Conservation (phyloP, 2,329 filamentous ascomycete genomes). For the Ophidiomyces ophidiicola region DNA sequence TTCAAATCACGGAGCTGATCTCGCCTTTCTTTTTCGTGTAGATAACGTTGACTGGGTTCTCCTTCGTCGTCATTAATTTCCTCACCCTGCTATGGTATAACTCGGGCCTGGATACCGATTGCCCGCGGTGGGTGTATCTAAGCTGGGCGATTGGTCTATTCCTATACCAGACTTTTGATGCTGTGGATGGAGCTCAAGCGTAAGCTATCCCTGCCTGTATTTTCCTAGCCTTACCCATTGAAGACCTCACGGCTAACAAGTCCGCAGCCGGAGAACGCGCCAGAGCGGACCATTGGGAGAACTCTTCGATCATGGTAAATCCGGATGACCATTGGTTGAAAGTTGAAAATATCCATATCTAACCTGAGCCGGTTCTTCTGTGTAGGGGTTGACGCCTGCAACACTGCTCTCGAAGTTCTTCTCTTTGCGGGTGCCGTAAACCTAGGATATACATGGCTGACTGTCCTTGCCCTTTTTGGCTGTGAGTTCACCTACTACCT, state of each 20-base stretch:
- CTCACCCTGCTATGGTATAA: constrained; percentile 91
- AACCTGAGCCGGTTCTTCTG: neutral
- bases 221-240: neutral
- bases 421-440: constrained; percentile 90
- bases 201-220: constrained; percentile 36
- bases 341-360: neutral
- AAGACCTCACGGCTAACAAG: constrained; percentile 11
- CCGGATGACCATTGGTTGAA: neutral
- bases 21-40: constrained; percentile 21
- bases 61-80: constrained; percentile 80
- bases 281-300: constrained; percentile 92
- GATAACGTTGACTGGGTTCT: constrained; percentile 84
- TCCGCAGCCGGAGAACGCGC: constrained; percentile 60
- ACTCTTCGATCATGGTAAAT: constrained; percentile 79
- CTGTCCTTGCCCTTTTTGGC: constrained; percentile 69
- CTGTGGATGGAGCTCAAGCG: constrained; percentile 89
- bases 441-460: constrained; percentile 83
- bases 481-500: constrained; percentile 41
- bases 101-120: constrained; percentile 85
- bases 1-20: neutral
- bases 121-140: constrained; percentile 88
- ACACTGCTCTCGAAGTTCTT: constrained; percentile 85
- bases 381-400: constrained; percentile 73
- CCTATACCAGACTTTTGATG: constrained; percentile 96
- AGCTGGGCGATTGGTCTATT: constrained; percentile 84